Evolutionary conservation across 176 grass and related monocot species (phyloP), one percentile per base, ranked within the genome.

Genomic region (Aegilops bicornis): DNA sequence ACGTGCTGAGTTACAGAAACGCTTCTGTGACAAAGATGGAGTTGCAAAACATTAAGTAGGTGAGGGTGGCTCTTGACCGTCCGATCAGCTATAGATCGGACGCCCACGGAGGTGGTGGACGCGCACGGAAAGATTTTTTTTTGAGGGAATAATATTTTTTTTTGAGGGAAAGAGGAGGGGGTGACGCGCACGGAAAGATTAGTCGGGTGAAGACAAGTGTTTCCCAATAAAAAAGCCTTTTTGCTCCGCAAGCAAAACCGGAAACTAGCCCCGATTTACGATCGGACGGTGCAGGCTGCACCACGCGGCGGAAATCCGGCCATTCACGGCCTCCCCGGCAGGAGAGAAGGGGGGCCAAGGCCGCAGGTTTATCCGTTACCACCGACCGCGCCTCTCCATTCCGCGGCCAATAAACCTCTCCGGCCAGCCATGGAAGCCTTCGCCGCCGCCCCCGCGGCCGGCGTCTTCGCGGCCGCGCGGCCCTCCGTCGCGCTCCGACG

Each of bases 371-470:
- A 85, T 89, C 87, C 87, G 59, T 58, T 79, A 32, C 70, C 15
- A 35, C 70, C n/a, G 45, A 43, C 70, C 37, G 69, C 73, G 42
- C 50, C 10, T 54, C 40, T 10, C 66, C 79, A n/a, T 12, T 30
- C 71, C 69, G 42, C 33, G 33, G 33, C 68, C 20, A 59, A 59
- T 69, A 58, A 87, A 76, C 77, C 78, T 73, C 60, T 75, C 76
- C 85, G 85, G 50, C 50, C 50, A 54, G 81, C 85, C 30, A 92
- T 92, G 91, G 88, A 92, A 85, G 70, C 87, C 27, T 87, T 87
- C 80, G 85, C 77, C 77, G 79, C 80, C 29, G 68, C 90, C 32
- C 61, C 78, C 70, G 72, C 78, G 73, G 83, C 86, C 79, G 87
- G 83, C 90, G 89, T 91, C 0, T 91, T 91, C 61, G 89, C 85